Evolutionary conservation across 768 basidiomycete genomes (phyloP), one percentile per base, ranked within the genome.

Genomic region (Kwoniella sp.): DNA sequence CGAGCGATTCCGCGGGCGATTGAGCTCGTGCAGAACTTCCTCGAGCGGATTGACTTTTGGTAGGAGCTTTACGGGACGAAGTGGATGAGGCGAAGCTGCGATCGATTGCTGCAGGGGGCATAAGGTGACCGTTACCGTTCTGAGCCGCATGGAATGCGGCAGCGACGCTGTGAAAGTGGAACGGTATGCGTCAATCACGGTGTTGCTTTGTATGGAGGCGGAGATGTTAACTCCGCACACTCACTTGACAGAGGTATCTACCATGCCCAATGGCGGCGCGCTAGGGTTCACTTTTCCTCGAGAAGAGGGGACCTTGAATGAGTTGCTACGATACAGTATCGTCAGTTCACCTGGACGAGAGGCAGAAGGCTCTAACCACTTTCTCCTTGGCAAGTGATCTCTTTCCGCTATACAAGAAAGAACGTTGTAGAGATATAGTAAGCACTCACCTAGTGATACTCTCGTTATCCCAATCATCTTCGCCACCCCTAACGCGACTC

Each of bases 131-230:
- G 17, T 60, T 49, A 10, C 70, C 67, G 21, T 60, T 70, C 50
- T 72, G 68, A 56, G 74, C 74, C 22, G 72, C 70, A 49, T 73
- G 68, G 60, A 76, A 73, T 2, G 74, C 74, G 22, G 68, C 69
- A 12, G 74, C 74, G 50, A 76, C 57, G 37, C 74, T 76, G 48
- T 12, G 15, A 10, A n/a, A 19, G 24, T 19, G 19, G 24, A 10
- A n/a, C 10, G 21, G 7, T n/a, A n/a, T n/a, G n/a, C n/a, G n/a
- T n/a, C n/a, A n/a, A n/a, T n/a, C n/a, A n/a, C n/a, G n/a, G n/a
- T n/a, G n/a, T n/a, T n/a, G n/a, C n/a, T n/a, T n/a, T n/a, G n/a
- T n/a, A n/a, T n/a, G n/a, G n/a, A n/a, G n/a, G n/a, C n/a, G n/a
- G n/a, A n/a, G n/a, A n/a, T n/a, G n/a, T n/a, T n/a, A n/a, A n/a